phyloP scores from a whole-genome alignment of 495 filamentous ascomycete genomes.

The Bathelium albidoporum region DNA sequence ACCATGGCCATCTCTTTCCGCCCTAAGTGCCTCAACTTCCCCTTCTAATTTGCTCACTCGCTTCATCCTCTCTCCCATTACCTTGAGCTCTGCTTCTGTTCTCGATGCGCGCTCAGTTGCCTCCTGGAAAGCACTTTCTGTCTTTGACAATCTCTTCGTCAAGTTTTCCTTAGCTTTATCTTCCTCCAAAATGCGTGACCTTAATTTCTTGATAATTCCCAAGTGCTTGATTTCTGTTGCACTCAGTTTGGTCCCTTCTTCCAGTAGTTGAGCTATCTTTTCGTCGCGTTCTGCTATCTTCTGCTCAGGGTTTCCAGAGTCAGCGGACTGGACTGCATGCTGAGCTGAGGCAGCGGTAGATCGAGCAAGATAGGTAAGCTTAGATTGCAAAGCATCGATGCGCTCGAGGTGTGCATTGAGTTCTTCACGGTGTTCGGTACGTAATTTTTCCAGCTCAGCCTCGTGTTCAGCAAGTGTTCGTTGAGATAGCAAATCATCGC shows the following conservation, averaged over 20 bases:
- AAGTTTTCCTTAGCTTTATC: conserved; percentile 54
- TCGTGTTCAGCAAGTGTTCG: conserved; percentile 11
- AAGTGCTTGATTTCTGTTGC: conserved; percentile 76
- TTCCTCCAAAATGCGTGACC: conserved; percentile 47
- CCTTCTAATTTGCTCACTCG: conserved; percentile 55
- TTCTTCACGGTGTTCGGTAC: conserved; percentile 63
- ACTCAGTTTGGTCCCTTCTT: conserved; percentile 84
- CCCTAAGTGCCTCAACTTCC: conserved; percentile 56
- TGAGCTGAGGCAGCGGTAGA: conserved; percentile 64
- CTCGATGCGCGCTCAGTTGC: conserved; percentile 23
- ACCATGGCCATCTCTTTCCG: conserved; percentile 57
- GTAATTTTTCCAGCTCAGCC: conserved; percentile 37
- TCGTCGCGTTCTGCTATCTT: conserved; percentile 82
- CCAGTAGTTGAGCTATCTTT: conserved; percentile 76
- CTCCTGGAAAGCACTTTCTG: conserved; percentile 33
- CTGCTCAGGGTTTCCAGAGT: conserved; percentile 56
- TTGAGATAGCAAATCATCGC: background rate
- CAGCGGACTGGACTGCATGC: conserved; percentile 48
- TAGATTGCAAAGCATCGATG: conserved; percentile 85
- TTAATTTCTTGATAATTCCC: conserved; percentile 72
- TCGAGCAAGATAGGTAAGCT: conserved; percentile 75
- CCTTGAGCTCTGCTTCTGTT: conserved; percentile 48
- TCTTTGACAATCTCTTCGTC: conserved; percentile 52
- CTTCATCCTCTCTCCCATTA: conserved; percentile 52
- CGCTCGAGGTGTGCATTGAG: conserved; percentile 73